phyloP scores from a whole-genome alignment of 257 asterid genomes.

The Petunia secreta region DNA sequence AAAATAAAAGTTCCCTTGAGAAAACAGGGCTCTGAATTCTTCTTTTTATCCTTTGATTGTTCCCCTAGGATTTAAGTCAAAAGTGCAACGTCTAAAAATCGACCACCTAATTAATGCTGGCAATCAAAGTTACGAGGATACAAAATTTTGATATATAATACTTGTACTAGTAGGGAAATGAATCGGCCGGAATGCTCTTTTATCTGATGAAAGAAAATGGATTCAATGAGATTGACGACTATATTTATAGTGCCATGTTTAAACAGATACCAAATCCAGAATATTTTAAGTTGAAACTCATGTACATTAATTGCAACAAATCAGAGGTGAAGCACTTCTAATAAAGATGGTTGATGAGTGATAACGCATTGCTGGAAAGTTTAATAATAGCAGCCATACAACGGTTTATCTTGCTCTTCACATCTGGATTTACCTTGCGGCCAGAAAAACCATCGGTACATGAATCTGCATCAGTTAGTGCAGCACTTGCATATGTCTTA shows the following conservation, averaged over 20 bases:
- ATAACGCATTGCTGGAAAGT: constrained; percentile 59
- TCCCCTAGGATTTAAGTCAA: too few species aligned
- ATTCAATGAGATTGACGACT: not conserved
- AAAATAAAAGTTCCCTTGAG: too few species aligned
- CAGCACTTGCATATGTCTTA: constrained; percentile 79
- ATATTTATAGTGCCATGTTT: not conserved
- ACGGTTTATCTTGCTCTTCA: constrained; percentile 45
- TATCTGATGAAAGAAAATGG: not conserved
- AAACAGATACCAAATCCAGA: not conserved
- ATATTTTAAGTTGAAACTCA: not conserved
- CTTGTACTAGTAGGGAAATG: too few species aligned
- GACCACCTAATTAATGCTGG: too few species aligned
- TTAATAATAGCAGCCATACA: constrained; percentile 38
- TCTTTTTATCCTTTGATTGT: too few species aligned
- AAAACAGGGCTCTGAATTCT: too few species aligned
- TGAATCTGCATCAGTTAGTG: constrained; percentile 71
- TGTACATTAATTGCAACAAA: not conserved
- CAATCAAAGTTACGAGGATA: too few species aligned
- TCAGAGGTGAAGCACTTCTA: not conserved
- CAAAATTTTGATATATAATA: too few species aligned
- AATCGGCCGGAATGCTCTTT: too few species aligned
- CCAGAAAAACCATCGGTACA: constrained; percentile 57
- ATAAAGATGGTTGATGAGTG: constrained; percentile 65
- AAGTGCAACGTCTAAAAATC: too few species aligned
- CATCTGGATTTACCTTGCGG: constrained; percentile 31